These are phyloP conservation scores for Nemophila menziesii DNA, from an alignment of 257 asterid genomes.

Conservation along the genomic window DNA sequence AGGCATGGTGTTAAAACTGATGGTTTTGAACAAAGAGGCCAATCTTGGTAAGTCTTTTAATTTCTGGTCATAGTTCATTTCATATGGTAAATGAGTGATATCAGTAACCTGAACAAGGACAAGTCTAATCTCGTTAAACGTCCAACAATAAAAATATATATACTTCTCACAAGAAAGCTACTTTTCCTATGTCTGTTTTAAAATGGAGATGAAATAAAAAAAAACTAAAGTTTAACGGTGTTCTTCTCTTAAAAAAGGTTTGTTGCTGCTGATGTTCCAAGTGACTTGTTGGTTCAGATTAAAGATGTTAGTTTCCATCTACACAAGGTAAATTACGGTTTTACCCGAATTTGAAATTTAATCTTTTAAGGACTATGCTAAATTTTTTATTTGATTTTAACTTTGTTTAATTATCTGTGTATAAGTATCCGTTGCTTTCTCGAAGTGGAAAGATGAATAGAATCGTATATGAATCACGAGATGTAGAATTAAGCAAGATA, in stretches of 20 bases:
- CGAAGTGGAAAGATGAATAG: constrained; percentile 83
- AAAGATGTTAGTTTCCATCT: constrained; percentile 71
- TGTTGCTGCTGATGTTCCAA: constrained; percentile 84
- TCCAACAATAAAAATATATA: not conserved
- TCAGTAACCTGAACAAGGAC: no score
- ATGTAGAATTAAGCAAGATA: constrained; percentile 33
- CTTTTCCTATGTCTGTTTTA: not conserved
- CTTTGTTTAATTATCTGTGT: not conserved
- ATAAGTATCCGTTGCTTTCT: constrained; percentile 79
- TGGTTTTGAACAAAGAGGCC: constrained; percentile 84
- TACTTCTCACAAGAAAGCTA: not conserved
- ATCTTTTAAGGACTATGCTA: not conserved
- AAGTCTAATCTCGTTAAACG: no score
- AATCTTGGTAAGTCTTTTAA: constrained; percentile 49
- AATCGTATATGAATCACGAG: constrained; percentile 58
- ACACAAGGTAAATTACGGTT: constrained; percentile 54
- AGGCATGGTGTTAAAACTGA: constrained; percentile 58
- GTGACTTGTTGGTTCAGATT: constrained; percentile 76
- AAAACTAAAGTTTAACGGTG: constrained; percentile 3
- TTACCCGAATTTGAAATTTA: not conserved
- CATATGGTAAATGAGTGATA: no score
- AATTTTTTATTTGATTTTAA: constrained; percentile 5
- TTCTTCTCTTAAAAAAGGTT: constrained; percentile 38
- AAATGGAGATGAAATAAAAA: not conserved
- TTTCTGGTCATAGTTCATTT: not conserved